Evolutionary conservation across 2,329 filamentous ascomycete genomes (phyloP).

Genomic region (Ophiostoma australiae): DNA sequence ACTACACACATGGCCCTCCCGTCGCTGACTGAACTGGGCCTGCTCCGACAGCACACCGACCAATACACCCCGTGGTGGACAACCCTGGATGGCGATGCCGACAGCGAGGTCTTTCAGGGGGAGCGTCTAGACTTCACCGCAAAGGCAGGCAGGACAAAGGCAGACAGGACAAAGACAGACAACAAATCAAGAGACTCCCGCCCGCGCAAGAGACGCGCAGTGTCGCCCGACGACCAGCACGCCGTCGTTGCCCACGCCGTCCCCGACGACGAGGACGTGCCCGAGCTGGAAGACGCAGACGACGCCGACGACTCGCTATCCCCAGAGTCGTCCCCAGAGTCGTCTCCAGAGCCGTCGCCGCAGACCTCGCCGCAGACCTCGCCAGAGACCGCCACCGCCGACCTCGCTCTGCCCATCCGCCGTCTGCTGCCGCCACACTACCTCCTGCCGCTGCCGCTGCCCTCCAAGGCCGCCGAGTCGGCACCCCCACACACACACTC

Average conservation of each 20-base stretch:
- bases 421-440: constrained; percentile 18
- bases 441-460: background rate
- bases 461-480: background rate
- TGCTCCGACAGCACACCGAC: constrained; percentile 17
- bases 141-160: background rate
- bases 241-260: background rate
- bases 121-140: background rate
- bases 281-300: background rate
- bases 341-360: background rate
- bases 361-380: background rate
- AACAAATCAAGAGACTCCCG: background rate
- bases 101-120: background rate
- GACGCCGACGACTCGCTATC: background rate
- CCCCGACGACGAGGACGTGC: constrained; percentile 12
- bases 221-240: constrained; percentile 3
- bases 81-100: background rate
- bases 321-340: background rate
- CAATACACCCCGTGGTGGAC: constrained; percentile 6
- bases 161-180: background rate
- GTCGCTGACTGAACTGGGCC: constrained; percentile 25
- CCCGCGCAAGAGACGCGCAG: constrained; percentile 5
- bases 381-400: background rate
- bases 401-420: constrained; percentile 16
- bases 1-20: constrained; percentile 17
- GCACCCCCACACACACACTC: no score